Conservation (phyloP, 1,139 yeast species). For the Kurtzmaniella quercitrusa region DNA sequence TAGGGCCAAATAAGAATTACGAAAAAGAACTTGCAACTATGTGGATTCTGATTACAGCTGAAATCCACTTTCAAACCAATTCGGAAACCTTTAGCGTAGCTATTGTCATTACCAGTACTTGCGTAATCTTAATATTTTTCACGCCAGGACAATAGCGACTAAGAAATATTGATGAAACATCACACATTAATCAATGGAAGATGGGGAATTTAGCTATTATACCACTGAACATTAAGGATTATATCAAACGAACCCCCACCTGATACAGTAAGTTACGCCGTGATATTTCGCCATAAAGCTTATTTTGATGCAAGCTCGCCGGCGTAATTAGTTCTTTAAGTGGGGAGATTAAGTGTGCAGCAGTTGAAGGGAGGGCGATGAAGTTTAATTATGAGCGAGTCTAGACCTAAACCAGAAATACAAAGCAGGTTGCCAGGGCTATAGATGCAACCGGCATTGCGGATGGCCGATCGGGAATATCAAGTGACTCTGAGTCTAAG, state of each 20-base stretch:
- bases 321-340: neutral
- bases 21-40: too few relatives aligned
- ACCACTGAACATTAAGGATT: neutral
- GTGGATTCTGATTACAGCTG: too few relatives aligned
- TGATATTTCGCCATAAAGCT: constrained; percentile 1
- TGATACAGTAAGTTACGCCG: neutral
- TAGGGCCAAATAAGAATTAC: too few relatives aligned
- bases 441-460: too few relatives aligned
- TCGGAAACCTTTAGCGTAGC: too few relatives aligned
- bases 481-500: too few relatives aligned
- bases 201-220: neutral
- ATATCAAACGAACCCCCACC: neutral
- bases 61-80: too few relatives aligned
- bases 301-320: neutral
- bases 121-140: neutral
- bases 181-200: neutral
- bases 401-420: neutral
- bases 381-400: neutral
- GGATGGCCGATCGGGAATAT: too few relatives aligned
- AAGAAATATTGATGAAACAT: neutral
- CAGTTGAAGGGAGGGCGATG: neutral
- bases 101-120: neutral
- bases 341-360: neutral
- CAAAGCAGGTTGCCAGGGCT: too few relatives aligned
- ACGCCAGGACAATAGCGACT: neutral